Conservation (phyloP, 805 yeast species). For the Kuraishia capsulata region DNA sequence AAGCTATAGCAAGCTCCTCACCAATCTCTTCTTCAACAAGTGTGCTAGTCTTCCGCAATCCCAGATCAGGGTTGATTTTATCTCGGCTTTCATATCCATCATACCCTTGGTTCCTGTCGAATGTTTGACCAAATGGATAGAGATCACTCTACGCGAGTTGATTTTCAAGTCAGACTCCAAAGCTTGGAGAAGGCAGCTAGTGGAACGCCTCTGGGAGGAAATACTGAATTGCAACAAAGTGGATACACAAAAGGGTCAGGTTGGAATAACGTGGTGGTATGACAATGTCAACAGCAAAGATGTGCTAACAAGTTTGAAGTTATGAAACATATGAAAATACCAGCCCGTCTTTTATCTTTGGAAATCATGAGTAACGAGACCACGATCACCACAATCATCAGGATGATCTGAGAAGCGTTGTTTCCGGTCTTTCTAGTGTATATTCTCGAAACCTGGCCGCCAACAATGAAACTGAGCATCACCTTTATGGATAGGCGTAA, state of each 20-base stretch:
- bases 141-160: conserved; percentile 26
- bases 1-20: conserved; percentile 22
- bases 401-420: too few relatives aligned
- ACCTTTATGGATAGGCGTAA: neutral
- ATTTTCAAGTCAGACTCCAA: conserved; percentile 15
- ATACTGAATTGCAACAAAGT: conserved; percentile 41
- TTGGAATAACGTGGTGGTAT: conserved; percentile 61
- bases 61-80: conserved; percentile 37
- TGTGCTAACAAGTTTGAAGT: neutral
- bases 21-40: conserved; percentile 30
- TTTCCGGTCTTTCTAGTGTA: too few relatives aligned
- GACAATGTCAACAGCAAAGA: conserved; percentile 17
- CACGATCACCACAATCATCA: neutral
- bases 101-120: conserved; percentile 42
- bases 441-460: neutral
- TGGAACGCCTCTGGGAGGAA: conserved; percentile 38
- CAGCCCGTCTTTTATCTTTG: neutral
- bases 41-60: conserved; percentile 18
- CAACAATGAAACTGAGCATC: neutral
- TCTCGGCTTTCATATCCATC: conserved; percentile 36
- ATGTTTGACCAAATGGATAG: conserved; percentile 36
- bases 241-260: conserved; percentile 44
- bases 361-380: neutral
- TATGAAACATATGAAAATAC: neutral
- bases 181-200: conserved; percentile 29